Evolutionary conservation across 225 moss, liverwort and hornwort genomes (phyloP).

Genomic region (Thuidium tamariscinum): DNA sequence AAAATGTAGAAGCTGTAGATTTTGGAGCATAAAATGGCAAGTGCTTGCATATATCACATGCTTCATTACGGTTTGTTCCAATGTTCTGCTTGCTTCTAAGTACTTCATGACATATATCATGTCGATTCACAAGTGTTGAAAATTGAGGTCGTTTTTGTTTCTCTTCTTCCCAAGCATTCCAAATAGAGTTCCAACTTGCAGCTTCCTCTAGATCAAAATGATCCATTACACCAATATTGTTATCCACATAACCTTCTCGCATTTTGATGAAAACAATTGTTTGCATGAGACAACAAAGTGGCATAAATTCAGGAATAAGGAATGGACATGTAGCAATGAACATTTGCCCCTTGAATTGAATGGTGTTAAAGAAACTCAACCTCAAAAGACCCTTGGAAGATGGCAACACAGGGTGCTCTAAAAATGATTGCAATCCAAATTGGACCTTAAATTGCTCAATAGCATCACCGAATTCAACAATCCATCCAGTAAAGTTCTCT

Average conservation of each 20-base stretch:
- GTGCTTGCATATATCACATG: not conserved
- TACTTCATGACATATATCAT: not conserved
- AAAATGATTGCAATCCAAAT: not conserved
- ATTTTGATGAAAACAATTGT: fast-evolving
- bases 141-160: too few species aligned
- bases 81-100: not conserved
- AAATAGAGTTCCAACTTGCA: too few species aligned
- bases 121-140: not conserved
- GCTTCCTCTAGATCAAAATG: fast-evolving
- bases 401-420: not conserved
- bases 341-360: not conserved
- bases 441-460: not conserved
- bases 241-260: fast-evolving
- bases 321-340: not conserved
- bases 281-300: not conserved
- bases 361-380: not conserved
- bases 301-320: not conserved
- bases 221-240: fast-evolving
- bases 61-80: not conserved
- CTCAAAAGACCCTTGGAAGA: not conserved
- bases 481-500: not conserved
- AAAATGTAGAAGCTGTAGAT: not conserved
- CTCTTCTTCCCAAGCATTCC: not conserved
- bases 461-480: not conserved
- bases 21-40: not conserved